Base-by-base conservation (phyloP, 192 early-diverging fungal species). In the Entomortierella chlamydospora region DNA sequence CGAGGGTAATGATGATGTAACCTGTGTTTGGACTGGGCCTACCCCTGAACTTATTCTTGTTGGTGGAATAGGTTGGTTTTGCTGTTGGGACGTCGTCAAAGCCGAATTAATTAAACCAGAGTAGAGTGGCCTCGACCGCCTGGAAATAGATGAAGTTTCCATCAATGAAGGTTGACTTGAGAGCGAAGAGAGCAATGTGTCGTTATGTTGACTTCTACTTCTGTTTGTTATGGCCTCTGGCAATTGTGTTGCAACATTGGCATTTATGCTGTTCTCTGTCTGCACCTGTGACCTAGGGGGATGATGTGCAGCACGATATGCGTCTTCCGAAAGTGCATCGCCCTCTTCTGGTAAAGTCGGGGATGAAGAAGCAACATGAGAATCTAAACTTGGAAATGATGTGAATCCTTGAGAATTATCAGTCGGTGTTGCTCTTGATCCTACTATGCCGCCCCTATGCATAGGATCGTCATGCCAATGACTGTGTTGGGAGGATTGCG, bases 41-140 rank as follows among this genome's bases (percentile, higher is more conserved):
- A 53, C 57, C 68, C 68, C 58, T 70, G 68, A 70, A 70, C 68
- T 28, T 70, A 57, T 43, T 43, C 45, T 47, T 5, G 8, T 17
- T 47, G 45, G 39, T 41, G 39, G 8, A 13, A 41, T 12, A 26
- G 25, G 39, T 41, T 41, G 39, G 39, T 41, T 6, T 41, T 41
- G 39, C 7, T 41, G 39, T 41, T 41, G 17, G 18, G 28, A 23
- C 3, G 31, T 4, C 11, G 49, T 63, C 61, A 63, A 63, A 51
- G 61, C 61, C 61, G 61, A 63, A 50, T 63, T 15, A 63, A 51
- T 63, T 52, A 30, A 23, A 29, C 39, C 8, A 47, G 39, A 10
- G n/a, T 4, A 12, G n/a, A n/a, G n/a, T n/a, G n/a, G n/a, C 33
- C 9, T 28, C 23, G 22, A 34, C 4, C 4, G 56, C 56, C 17